Conservation (phyloP, 257 asterid genomes). For the Schizonepeta tenuifolia region DNA sequence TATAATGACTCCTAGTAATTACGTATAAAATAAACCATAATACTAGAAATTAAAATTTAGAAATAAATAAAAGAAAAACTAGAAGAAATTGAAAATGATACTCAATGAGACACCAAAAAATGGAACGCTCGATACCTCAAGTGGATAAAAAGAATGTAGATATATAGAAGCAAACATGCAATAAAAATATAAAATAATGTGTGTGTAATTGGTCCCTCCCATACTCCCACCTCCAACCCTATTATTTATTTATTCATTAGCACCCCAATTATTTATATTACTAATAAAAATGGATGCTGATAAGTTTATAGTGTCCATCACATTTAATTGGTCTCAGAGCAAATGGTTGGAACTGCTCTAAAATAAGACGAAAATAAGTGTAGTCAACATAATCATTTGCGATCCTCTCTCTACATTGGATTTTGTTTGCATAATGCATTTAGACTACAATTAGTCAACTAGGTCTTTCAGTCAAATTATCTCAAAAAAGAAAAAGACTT, state of each 20-base stretch:
- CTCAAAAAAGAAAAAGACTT: no score
- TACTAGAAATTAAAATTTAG: no score
- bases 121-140: no score
- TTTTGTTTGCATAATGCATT: background rate
- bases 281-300: background rate
- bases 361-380: background rate
- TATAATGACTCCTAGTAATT: no score
- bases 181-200: background rate
- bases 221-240: background rate
- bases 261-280: background rate
- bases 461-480: conserved; percentile 1
- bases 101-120: no score
- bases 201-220: background rate
- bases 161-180: background rate
- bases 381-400: background rate
- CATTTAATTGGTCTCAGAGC: background rate
- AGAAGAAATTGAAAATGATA: no score
- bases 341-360: background rate
- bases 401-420: background rate
- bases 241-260: background rate
- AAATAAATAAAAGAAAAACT: no score
- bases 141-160: background rate
- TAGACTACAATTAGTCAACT: background rate
- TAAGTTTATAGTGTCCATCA: background rate
- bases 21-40: no score